These are phyloP conservation scores for Coelastrella sp. DNA, from an alignment of 139 green algal species.

Conservation along the genomic window DNA sequence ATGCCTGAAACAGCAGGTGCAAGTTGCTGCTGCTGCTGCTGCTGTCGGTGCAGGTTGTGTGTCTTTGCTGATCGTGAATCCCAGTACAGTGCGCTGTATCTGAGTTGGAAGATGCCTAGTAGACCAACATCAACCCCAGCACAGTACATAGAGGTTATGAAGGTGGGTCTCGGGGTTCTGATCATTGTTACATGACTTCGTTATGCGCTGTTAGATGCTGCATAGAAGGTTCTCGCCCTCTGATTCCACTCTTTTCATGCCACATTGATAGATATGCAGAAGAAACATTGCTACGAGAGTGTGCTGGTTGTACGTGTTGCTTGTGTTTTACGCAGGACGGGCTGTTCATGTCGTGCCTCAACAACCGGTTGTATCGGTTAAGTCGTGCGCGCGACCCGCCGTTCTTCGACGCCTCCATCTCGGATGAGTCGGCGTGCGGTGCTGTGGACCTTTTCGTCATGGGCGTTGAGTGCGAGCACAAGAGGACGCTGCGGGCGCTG, in stretches of 20 bases:
- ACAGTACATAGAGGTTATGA: slow-evolving; percentile 65
- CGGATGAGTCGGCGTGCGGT: slow-evolving; percentile 59
- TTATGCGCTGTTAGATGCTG: too few species aligned
- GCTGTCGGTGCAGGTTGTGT: neutral
- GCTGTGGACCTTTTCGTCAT: slow-evolving; percentile 62
- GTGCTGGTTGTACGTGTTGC: neutral
- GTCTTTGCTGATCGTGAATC: slow-evolving; percentile 74
- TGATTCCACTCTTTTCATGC: too few species aligned
- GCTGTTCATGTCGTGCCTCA: slow-evolving; percentile 78
- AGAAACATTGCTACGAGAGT: too few species aligned
- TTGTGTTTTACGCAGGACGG: slow-evolving; percentile 46
- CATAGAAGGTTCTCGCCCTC: too few species aligned
- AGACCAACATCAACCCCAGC: slow-evolving; percentile 58
- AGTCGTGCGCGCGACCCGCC: slow-evolving; percentile 69
- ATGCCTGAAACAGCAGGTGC: too few species aligned
- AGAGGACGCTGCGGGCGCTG: slow-evolving; percentile 45
- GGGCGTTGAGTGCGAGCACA: slow-evolving; percentile 49
- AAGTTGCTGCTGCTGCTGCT: neutral
- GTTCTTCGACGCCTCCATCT: slow-evolving; percentile 69
- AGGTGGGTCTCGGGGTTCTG: slow-evolving; percentile 24
- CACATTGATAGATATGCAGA: neutral
- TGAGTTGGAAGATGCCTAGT: slow-evolving; percentile 72
- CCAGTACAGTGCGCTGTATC: slow-evolving; percentile 60
- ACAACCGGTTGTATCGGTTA: slow-evolving; percentile 83
- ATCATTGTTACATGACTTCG: too few species aligned